Conservation (phyloP, 2,329 filamentous ascomycete genomes). For the Pyrenophora seminiperda region DNA sequence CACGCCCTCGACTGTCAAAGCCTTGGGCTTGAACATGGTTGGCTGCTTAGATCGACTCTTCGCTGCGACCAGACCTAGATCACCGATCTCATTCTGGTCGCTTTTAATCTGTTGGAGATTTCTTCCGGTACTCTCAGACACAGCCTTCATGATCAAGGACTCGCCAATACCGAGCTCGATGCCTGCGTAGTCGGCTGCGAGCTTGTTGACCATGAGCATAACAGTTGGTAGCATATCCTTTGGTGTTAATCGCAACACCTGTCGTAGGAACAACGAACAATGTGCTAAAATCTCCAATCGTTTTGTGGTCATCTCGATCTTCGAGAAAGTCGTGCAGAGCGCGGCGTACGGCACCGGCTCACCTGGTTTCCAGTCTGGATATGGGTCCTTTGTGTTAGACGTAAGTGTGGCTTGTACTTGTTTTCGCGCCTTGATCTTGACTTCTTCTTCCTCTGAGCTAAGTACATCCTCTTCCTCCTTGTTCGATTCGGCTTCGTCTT, state of each 20-base stretch:
- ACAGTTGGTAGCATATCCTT: slow-evolving; percentile 86
- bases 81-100: slow-evolving; percentile 95
- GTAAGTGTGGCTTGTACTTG: slow-evolving; percentile 79
- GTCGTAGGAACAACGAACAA: slow-evolving; percentile 86
- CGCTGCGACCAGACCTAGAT: slow-evolving; percentile 90
- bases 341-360: slow-evolving; percentile 92
- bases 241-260: slow-evolving; percentile 91
- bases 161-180: slow-evolving; percentile 98
- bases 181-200: slow-evolving; percentile 93
- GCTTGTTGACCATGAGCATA: slow-evolving; percentile 95
- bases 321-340: slow-evolving; percentile 90
- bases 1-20: slow-evolving; percentile 83
- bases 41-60: slow-evolving; percentile 95
- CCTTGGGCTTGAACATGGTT: slow-evolving; percentile 97
- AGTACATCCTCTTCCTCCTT: slow-evolving; percentile 49
- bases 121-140: slow-evolving; percentile 90
- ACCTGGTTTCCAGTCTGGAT: slow-evolving; percentile 91
- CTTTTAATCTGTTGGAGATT: slow-evolving; percentile 88
- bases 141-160: slow-evolving; percentile 97
- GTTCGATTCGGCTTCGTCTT: slow-evolving; percentile 30
- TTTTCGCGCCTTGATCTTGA: slow-evolving; percentile 75
- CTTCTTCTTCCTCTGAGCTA: slow-evolving; percentile 65
- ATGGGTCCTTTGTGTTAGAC: slow-evolving; percentile 74
- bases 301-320: slow-evolving; percentile 94
- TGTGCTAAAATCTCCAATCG: slow-evolving; percentile 85